These are phyloP conservation scores for Ambrosiella beaveri DNA, from an alignment of 2,329 filamentous ascomycete species.

Conservation along the genomic window DNA sequence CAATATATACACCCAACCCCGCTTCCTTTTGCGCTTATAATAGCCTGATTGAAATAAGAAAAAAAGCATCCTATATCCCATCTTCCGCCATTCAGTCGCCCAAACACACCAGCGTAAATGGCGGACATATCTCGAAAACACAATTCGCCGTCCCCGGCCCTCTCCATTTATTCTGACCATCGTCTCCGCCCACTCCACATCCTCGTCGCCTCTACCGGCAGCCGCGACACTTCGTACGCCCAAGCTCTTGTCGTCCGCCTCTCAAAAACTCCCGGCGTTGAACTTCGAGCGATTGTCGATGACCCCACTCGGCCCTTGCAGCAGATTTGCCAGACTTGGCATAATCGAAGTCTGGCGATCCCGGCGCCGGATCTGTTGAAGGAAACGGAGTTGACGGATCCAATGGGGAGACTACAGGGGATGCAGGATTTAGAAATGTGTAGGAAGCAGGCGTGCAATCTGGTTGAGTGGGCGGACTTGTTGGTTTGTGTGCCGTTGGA, in stretches of 20 bases:
- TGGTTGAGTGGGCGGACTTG: slow-evolving; percentile 78
- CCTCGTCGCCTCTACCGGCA: slow-evolving; percentile 48
- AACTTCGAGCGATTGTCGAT: slow-evolving; percentile 45
- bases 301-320: slow-evolving; percentile 45
- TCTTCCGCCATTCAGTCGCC: neutral
- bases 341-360: slow-evolving; percentile 32
- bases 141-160: slow-evolving; percentile 16
- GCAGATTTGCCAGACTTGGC: slow-evolving; percentile 43
- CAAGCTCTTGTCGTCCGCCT: slow-evolving; percentile 49
- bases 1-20: no score
- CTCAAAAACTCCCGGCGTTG: slow-evolving; percentile 45
- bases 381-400: slow-evolving; percentile 9
- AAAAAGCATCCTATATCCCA: neutral
- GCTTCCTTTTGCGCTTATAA: no score
- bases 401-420: neutral
- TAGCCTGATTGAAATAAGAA: no score
- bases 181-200: slow-evolving; percentile 30
- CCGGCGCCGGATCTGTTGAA: slow-evolving; percentile 21
- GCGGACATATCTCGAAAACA: slow-evolving; percentile 4
- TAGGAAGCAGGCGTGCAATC: slow-evolving; percentile 33
- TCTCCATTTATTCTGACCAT: slow-evolving; percentile 22
- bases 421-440: slow-evolving; percentile 2
- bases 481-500: slow-evolving; percentile 72
- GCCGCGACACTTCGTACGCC: slow-evolving; percentile 46
- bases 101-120: slow-evolving; percentile 5